Conservation (phyloP, 768 basidiomycete genomes). For the Holtermanniella nyarrowii region DNA sequence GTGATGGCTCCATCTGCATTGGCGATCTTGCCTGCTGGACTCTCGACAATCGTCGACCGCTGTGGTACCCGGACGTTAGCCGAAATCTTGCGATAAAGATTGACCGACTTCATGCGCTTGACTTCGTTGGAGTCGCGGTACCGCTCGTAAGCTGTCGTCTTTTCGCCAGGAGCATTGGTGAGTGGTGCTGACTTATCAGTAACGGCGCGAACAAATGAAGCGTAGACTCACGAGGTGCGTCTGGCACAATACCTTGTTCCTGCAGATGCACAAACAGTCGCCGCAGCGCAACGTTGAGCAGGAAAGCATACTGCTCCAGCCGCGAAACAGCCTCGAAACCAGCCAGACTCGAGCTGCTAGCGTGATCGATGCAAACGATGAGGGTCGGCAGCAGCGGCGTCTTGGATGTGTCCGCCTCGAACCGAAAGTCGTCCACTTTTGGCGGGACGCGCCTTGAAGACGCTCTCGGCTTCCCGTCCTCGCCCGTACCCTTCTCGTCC, state of each 20-base stretch:
- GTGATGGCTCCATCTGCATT: conserved; percentile 48
- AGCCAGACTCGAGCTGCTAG: conserved; percentile 52
- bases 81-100: conserved; percentile 88
- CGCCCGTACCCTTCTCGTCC: conserved; percentile 49
- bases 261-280: conserved; percentile 69
- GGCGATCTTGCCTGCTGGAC: conserved; percentile 76
- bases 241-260: conserved; percentile 80
- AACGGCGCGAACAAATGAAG: too few relatives aligned
- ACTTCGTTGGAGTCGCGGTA: conserved; percentile 83
- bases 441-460: conserved; percentile 66
- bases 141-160: conserved; percentile 49
- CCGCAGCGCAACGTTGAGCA: conserved; percentile 87
- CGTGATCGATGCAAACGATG: conserved; percentile 70
- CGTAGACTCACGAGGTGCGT: conserved; percentile 56
- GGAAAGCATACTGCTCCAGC: conserved; percentile 93
- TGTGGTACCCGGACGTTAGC: conserved; percentile 85
- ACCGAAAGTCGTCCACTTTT: conserved; percentile 67
- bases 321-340: conserved; percentile 89
- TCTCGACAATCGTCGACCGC: conserved; percentile 90
- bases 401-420: conserved; percentile 40
- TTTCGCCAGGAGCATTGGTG: conserved; percentile 1
- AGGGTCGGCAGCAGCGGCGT: conserved; percentile 27
- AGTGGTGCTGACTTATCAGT: not conserved
- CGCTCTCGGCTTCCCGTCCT: conserved; percentile 44
- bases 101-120: conserved; percentile 87